phyloP scores from a whole-genome alignment of 768 basidiomycete species.

The Trametes gibbosa region DNA sequence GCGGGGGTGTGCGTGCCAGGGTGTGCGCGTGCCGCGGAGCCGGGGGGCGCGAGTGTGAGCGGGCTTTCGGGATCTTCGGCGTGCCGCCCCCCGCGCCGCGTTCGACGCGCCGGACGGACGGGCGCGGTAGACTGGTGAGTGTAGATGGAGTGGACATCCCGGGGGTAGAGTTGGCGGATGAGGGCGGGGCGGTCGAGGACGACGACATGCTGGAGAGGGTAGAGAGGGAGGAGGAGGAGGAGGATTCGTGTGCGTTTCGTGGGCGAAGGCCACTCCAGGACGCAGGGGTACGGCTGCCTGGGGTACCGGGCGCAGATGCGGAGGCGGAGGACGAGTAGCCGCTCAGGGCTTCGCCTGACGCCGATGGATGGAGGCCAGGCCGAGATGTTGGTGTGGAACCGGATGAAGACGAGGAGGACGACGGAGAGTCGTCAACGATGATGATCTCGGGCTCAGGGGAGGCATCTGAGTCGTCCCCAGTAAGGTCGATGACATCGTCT shows the following conservation, averaged over 20 bases:
- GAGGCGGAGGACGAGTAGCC: neutral
- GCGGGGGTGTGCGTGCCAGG: conserved; percentile 12
- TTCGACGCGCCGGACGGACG: conserved; percentile 12
- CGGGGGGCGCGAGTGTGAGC: conserved; percentile 3
- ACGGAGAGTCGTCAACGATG: conserved; percentile 31
- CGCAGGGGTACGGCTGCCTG: neutral
- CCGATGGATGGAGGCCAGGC: conserved; percentile 18
- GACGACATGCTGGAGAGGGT: neutral
- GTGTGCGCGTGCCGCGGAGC: neutral
- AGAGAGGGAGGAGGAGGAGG: conserved; percentile 4
- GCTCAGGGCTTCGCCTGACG: conserved; percentile 3
- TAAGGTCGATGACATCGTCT: conserved; percentile 60
- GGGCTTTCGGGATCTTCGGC: conserved; percentile 15
- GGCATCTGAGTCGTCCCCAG: conserved; percentile 40
- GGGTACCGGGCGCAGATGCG: conserved; percentile 2
- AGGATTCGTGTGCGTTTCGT: neutral
- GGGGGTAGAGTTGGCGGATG: neutral
- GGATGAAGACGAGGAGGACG: conserved; percentile 4
- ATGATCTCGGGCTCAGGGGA: conserved; percentile 19
- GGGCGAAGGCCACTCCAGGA: conserved; percentile 6
- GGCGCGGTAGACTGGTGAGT: neutral
- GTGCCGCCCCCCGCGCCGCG: conserved; percentile 7
- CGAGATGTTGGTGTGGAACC: conserved; percentile 19
- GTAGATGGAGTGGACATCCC: neutral
- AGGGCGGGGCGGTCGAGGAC: neutral